A percentile compares a stretch with the other conserved stretches of the same genome.
Conservation (phyloP, 495 filamentous ascomycete species). For the Penicillium egyptiacum region DNA sequence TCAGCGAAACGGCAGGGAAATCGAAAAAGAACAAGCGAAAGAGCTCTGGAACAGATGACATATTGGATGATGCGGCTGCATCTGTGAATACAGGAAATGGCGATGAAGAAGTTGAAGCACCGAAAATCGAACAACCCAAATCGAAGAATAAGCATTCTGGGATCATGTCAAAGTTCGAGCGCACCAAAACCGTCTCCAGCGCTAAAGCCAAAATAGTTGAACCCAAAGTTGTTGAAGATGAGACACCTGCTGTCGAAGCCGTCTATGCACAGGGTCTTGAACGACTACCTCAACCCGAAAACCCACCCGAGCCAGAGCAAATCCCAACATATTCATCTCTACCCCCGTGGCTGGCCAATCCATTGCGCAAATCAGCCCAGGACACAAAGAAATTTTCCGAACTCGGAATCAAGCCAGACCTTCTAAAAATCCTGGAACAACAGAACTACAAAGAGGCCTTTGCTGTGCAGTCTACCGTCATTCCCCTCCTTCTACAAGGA, state of each 20-base stretch:
- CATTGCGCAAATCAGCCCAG: slow-evolving; percentile 60
- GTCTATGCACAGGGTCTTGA: slow-evolving; percentile 65
- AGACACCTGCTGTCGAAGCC: slow-evolving; percentile 29
- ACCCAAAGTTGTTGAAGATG: slow-evolving; percentile 27
- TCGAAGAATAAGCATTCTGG: slow-evolving; percentile 41
- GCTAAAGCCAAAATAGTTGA: slow-evolving; percentile 27
- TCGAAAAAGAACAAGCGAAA: slow-evolving; percentile 32
- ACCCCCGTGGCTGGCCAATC: slow-evolving; percentile 70
- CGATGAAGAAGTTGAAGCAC: slow-evolving; percentile 12
- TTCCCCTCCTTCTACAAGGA: slow-evolving; percentile 72
- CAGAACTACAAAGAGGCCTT: slow-evolving; percentile 74
- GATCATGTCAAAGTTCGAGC: slow-evolving; percentile 49
- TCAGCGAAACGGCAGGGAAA: slow-evolving; percentile 29
- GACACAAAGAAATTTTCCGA: slow-evolving; percentile 59
- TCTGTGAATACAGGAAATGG: slow-evolving; percentile 18
- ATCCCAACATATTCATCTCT: slow-evolving; percentile 49
- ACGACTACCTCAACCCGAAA: slow-evolving; percentile 74
- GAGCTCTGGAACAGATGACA: slow-evolving; percentile 18
- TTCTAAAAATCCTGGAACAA: slow-evolving; percentile 59
- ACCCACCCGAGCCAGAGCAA: slow-evolving; percentile 52
- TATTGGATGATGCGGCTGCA: slow-evolving; percentile 20
- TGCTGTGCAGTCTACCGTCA: slow-evolving; percentile 77
- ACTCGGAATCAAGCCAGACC: slow-evolving; percentile 55
- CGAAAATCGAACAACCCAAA: slow-evolving; percentile 17
- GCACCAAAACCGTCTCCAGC: slow-evolving; percentile 36